phyloP scores from a whole-genome alignment of 768 basidiomycete species.

The Mycena chlorophos region DNA sequence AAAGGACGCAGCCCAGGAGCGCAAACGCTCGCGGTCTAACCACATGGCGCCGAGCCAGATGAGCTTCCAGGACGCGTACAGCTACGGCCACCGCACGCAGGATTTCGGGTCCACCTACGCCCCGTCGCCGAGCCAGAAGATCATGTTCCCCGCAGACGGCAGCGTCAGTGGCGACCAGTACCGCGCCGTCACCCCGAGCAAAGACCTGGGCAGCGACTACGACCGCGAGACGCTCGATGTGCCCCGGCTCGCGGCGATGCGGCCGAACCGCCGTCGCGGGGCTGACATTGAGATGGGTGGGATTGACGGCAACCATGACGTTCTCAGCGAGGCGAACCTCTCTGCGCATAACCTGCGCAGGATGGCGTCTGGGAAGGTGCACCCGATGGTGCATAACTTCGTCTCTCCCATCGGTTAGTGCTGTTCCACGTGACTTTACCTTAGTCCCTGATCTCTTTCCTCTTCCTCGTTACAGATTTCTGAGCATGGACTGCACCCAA shows the following conservation, averaged over 20 bases:
- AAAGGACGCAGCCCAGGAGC: slow-evolving; percentile 46
- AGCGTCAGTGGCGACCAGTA: background rate
- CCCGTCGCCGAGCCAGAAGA: background rate
- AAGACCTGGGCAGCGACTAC: slow-evolving; percentile 21
- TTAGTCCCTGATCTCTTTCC: too few species aligned
- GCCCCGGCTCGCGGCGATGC: slow-evolving; percentile 33
- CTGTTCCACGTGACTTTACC: too few species aligned
- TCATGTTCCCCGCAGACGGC: background rate
- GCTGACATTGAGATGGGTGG: slow-evolving; percentile 23
- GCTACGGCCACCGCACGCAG: background rate
- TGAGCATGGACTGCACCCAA: too few species aligned
- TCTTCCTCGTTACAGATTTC: background rate
- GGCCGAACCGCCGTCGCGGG: slow-evolving; percentile 46
- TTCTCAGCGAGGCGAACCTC: slow-evolving; percentile 45
- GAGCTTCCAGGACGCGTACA: background rate
- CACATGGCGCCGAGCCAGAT: slow-evolving; percentile 13
- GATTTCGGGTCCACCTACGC: background rate
- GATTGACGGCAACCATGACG: slow-evolving; percentile 4
- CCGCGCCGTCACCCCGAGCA: background rate
- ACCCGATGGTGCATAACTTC: slow-evolving; percentile 62
- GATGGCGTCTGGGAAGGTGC: slow-evolving; percentile 33
- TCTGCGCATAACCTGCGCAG: slow-evolving; percentile 40
- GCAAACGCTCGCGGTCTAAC: slow-evolving; percentile 35
- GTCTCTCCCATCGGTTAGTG: slow-evolving; percentile 68
- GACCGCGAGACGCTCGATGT: slow-evolving; percentile 31